Conservation (phyloP, 352 stramenopile species). For the Phytopythium chamaehyphon region DNA sequence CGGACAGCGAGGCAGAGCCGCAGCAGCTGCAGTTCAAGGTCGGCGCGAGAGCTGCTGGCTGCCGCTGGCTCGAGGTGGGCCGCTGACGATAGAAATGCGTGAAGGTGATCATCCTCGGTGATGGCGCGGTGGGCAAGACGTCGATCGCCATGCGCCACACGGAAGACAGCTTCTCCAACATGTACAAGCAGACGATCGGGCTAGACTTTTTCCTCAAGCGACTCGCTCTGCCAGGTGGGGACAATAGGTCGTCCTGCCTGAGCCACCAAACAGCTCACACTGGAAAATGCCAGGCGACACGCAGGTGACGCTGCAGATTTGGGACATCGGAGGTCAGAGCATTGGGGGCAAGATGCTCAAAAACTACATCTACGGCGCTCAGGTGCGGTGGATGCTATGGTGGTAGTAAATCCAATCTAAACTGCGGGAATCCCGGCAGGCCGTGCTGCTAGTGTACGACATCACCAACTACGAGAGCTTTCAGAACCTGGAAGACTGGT, state of each 20-base stretch:
- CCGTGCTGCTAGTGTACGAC: slow-evolving; percentile 93
- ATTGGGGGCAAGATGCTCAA: slow-evolving; percentile 85
- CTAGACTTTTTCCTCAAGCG: slow-evolving; percentile 95
- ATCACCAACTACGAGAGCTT: slow-evolving; percentile 96
- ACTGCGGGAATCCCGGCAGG: too few species aligned
- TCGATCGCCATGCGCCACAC: slow-evolving; percentile 92
- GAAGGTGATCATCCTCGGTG: slow-evolving; percentile 92
- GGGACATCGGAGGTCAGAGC: slow-evolving; percentile 92
- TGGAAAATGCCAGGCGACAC: slow-evolving; percentile 60
- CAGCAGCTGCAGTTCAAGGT: slow-evolving; percentile 89
- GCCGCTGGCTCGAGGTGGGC: neutral
- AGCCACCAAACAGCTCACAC: neutral
- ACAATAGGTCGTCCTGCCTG: too few species aligned
- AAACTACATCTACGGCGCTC: slow-evolving; percentile 94
- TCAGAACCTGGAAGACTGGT: slow-evolving; percentile 94
- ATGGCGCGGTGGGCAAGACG: slow-evolving; percentile 95
- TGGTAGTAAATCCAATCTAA: too few species aligned
- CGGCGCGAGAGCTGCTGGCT: slow-evolving; percentile 6
- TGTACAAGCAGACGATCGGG: slow-evolving; percentile 95
- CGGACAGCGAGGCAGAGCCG: slow-evolving; percentile 74
- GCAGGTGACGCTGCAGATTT: slow-evolving; percentile 92
- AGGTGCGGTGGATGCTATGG: slow-evolving; percentile 31
- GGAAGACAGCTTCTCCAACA: slow-evolving; percentile 89
- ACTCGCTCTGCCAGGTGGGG: slow-evolving; percentile 78
- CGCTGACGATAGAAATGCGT: too few species aligned